These are phyloP conservation scores for Cryphonectria naterciae DNA, from an alignment of 2,329 filamentous ascomycete genomes.

Conservation along the genomic window DNA sequence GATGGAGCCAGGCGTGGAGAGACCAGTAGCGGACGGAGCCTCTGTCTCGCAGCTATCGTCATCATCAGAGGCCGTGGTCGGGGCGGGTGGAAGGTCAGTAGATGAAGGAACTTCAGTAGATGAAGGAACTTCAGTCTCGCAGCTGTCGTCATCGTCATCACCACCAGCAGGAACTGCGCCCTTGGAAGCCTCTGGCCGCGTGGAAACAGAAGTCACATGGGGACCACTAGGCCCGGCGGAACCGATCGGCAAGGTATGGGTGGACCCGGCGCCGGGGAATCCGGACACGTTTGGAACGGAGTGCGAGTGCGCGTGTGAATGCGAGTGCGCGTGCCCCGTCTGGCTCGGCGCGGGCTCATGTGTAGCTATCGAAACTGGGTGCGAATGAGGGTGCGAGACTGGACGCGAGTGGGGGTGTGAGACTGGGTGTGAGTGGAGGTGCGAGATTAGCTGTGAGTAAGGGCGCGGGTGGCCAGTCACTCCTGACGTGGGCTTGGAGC, in stretches of 20 bases:
- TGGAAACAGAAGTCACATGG: neutral
- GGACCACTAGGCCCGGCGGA: neutral
- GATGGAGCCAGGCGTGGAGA: neutral
- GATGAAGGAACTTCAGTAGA: too few relatives aligned
- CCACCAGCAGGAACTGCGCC: neutral
- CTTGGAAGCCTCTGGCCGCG: neutral
- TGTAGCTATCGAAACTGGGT: neutral
- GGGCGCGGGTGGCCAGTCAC: neutral
- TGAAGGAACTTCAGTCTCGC: too few relatives aligned
- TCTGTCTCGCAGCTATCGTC: neutral
- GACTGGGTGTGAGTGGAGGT: neutral
- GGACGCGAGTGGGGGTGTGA: neutral
- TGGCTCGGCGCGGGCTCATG: neutral
- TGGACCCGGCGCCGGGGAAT: neutral
- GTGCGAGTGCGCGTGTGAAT: neutral
- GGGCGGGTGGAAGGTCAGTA: too few relatives aligned
- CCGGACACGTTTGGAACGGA: neutral
- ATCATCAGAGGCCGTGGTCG: neutral
- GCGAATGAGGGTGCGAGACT: neutral
- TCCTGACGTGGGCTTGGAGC: neutral
- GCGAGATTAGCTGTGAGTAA: neutral
- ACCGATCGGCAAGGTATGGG: neutral
- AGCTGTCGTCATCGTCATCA: neutral
- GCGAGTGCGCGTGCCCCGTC: slow-evolving; percentile 2
- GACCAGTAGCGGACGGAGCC: neutral